phyloP scores from a whole-genome alignment of 2,329 filamentous ascomycete genomes.

The Calonectria leucothoes region DNA sequence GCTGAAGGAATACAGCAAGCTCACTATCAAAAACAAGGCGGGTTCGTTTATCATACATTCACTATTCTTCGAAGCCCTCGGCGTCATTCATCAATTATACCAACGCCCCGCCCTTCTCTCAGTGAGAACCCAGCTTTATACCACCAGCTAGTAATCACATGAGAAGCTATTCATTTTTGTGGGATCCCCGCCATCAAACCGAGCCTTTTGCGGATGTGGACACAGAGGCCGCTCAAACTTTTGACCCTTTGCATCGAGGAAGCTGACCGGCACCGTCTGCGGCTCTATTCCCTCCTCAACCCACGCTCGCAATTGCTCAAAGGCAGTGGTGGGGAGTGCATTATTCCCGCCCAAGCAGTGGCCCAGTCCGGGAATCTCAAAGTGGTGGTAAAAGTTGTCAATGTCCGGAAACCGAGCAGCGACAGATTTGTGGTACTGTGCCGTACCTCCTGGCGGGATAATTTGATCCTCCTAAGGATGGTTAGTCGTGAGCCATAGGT shows the following conservation, averaged over 20 bases:
- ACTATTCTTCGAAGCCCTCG: no score
- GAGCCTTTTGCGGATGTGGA: conserved; percentile 44
- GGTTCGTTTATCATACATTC: no score
- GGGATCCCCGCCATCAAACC: conserved; percentile 32
- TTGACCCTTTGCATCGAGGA: conserved; percentile 13
- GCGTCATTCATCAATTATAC: no score
- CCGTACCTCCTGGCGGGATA: conserved; percentile 27
- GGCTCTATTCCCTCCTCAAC: conserved; percentile 46
- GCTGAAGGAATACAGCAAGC: no score
- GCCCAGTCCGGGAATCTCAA: conserved; percentile 46
- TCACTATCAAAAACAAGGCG: no score
- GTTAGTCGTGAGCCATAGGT: background rate
- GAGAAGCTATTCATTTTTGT: background rate
- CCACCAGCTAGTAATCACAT: background rate
- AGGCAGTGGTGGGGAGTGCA: conserved; percentile 35
- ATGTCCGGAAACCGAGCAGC: conserved; percentile 27
- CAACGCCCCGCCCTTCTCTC: no score
- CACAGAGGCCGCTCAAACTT: conserved; percentile 52
- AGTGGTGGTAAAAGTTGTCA: conserved; percentile 47
- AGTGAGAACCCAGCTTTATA: background rate
- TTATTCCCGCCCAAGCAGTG: conserved; percentile 46
- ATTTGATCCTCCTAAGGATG: conserved; percentile 28
- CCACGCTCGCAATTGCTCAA: conserved; percentile 42
- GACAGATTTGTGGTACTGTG: conserved; percentile 44
- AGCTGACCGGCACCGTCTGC: conserved; percentile 22